phyloP scores from a whole-genome alignment of 1,284 basidiomycete species.

The Cutaneotrichosporon sp. region DNA sequence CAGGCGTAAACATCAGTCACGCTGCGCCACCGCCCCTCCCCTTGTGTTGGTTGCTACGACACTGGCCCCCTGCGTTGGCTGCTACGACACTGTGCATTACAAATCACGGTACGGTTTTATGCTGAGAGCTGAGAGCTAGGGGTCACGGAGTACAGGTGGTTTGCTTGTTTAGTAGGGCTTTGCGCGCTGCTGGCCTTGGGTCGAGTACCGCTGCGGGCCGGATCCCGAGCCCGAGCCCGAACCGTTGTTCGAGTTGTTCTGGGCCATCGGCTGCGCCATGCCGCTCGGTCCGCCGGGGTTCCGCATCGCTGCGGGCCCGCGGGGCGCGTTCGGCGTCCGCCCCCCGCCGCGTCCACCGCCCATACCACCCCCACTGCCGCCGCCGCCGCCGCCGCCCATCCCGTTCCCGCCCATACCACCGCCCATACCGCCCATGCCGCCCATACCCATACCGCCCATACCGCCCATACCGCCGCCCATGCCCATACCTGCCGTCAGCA shows the following conservation, averaged over 20 bases:
- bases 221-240: conserved; percentile 52
- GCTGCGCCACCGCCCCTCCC: no score
- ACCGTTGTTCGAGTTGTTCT: conserved; percentile 47
- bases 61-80: background rate
- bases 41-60: no score
- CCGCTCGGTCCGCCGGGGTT: conserved; percentile 32
- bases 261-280: conserved; percentile 46
- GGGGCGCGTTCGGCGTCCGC: conserved; percentile 40
- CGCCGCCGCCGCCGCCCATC: conserved; percentile 49
- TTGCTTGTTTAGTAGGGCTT: conserved; percentile 36
- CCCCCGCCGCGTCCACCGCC: conserved; percentile 32
- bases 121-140: background rate
- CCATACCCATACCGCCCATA: conserved; percentile 17
- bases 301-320: conserved; percentile 51
- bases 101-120: background rate
- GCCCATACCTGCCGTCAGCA: conserved; percentile 16
- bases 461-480: conserved; percentile 11
- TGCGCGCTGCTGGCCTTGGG: conserved; percentile 41
- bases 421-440: conserved; percentile 43
- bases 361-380: conserved; percentile 42
- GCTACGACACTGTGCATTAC: background rate
- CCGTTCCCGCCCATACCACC: conserved; percentile 50
- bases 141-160: background rate
- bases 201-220: conserved; percentile 62
- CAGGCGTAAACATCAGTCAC: no score